Conservation (phyloP, 768 basidiomycete species). For the Collybiopsis confluens region DNA sequence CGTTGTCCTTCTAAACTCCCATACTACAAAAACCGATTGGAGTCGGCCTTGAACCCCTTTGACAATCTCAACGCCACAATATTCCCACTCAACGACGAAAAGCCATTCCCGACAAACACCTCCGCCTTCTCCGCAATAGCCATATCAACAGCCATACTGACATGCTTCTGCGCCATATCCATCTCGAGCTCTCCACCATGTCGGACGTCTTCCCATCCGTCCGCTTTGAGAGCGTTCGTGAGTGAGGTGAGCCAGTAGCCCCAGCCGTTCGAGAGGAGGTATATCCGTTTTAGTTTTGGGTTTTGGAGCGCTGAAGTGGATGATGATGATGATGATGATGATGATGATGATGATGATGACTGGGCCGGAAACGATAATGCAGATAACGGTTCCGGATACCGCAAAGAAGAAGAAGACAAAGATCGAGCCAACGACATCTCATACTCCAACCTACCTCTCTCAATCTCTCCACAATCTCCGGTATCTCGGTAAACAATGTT, state of each 20-base stretch:
- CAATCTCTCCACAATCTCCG: slow-evolving; percentile 17
- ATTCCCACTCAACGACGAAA: slow-evolving; percentile 38
- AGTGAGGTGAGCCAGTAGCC: slow-evolving; percentile 39
- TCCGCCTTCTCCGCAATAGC: slow-evolving; percentile 22
- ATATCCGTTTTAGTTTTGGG: slow-evolving; percentile 35
- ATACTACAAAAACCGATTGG: slow-evolving; percentile 29
- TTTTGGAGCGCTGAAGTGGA: neutral
- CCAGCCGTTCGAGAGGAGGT: slow-evolving; percentile 47
- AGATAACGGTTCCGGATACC: neutral
- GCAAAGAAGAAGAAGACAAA: slow-evolving; percentile 12
- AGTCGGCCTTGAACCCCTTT: slow-evolving; percentile 20
- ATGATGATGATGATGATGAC: too few species aligned
- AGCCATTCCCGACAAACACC: slow-evolving; percentile 34
- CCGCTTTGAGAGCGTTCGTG: slow-evolving; percentile 30
- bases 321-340: too few species aligned
- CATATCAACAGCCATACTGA: slow-evolving; percentile 25
- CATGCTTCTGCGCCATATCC: slow-evolving; percentile 17
- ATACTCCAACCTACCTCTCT: slow-evolving; percentile 17
- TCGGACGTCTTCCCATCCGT: slow-evolving; percentile 42
- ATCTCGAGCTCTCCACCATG: slow-evolving; percentile 34
- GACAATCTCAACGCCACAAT: slow-evolving; percentile 31
- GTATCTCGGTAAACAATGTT: slow-evolving; percentile 44
- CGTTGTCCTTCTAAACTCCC: neutral
- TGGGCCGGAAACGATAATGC: too few species aligned
- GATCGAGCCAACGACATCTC: too few species aligned